These are phyloP conservation scores for Pachysolen tannophilus DNA, from an alignment of 805 yeast species.

Conservation along the genomic window DNA sequence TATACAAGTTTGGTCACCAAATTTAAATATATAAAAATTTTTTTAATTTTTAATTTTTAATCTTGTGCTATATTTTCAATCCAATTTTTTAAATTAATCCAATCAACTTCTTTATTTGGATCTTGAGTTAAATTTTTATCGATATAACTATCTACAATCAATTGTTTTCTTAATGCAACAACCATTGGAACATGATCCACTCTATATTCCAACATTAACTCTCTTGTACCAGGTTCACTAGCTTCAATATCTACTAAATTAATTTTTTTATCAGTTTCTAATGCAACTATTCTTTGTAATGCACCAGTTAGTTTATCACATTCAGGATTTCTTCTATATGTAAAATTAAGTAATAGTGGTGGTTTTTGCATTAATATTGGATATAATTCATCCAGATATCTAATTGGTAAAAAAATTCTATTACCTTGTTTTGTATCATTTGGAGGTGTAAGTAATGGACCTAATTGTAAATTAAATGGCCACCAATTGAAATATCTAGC, in stretches of 20 bases:
- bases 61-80: conserved; percentile 33
- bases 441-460: conserved; percentile 28
- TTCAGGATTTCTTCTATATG: conserved; percentile 52
- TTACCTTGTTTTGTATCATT: conserved; percentile 23
- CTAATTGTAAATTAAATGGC: conserved; percentile 16
- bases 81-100: conserved; percentile 34
- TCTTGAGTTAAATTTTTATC: conserved; percentile 16
- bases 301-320: conserved; percentile 58
- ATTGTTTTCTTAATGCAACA: conserved; percentile 58
- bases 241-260: conserved; percentile 66
- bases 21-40: conserved; percentile 10
- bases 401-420: conserved; percentile 43
- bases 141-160: conserved; percentile 37
- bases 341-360: conserved; percentile 68
- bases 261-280: conserved; percentile 41
- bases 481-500: conserved; percentile 18
- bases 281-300: conserved; percentile 42
- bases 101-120: conserved; percentile 28
- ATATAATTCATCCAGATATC: conserved; percentile 52
- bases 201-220: conserved; percentile 47
- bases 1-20: conserved; percentile 61
- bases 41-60: conserved; percentile 6
- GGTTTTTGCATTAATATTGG: conserved; percentile 41
- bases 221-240: conserved; percentile 57
- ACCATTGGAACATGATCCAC: conserved; percentile 52